phyloP scores from a whole-genome alignment of 805 yeast genomes.

The Clavispora asparagi region DNA sequence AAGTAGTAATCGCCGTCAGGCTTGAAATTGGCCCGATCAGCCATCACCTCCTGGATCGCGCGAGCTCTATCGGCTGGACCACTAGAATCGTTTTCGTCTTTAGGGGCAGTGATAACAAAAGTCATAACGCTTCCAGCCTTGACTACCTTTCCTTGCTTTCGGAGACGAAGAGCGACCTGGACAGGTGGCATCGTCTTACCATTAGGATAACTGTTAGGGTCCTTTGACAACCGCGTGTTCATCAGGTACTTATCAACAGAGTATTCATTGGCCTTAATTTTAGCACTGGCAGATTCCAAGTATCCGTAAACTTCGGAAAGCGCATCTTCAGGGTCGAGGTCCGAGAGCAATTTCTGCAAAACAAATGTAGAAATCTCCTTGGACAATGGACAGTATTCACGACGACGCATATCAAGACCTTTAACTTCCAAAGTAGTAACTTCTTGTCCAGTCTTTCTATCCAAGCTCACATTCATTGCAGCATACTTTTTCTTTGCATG shows the following conservation, averaged over 20 bases:
- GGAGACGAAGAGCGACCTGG: slow-evolving; percentile 79
- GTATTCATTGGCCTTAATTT: slow-evolving; percentile 57
- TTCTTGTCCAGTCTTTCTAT: slow-evolving; percentile 50
- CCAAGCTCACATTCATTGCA: slow-evolving; percentile 62
- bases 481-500: slow-evolving; percentile 98
- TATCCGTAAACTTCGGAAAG: slow-evolving; percentile 66
- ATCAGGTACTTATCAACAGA: slow-evolving; percentile 69
- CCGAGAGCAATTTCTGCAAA: slow-evolving; percentile 64
- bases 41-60: slow-evolving; percentile 68
- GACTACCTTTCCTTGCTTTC: slow-evolving; percentile 79
- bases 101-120: slow-evolving; percentile 59
- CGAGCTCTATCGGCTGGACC: slow-evolving; percentile 76
- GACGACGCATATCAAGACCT: slow-evolving; percentile 94
- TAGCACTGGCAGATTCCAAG: slow-evolving; percentile 52
- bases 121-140: slow-evolving; percentile 89
- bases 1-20: slow-evolving; percentile 80
- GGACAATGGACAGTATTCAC: slow-evolving; percentile 92
- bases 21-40: slow-evolving; percentile 42
- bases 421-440: slow-evolving; percentile 70
- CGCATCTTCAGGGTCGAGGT: slow-evolving; percentile 72
- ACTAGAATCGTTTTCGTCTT: slow-evolving; percentile 21
- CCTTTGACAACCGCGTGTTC: slow-evolving; percentile 85
- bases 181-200: slow-evolving; percentile 79
- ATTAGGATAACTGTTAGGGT: slow-evolving; percentile 77
- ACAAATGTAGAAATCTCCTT: slow-evolving; percentile 81